Base-by-base conservation (phyloP, 495 filamentous ascomycete species). In the Aspergillus saccharolyticus region DNA sequence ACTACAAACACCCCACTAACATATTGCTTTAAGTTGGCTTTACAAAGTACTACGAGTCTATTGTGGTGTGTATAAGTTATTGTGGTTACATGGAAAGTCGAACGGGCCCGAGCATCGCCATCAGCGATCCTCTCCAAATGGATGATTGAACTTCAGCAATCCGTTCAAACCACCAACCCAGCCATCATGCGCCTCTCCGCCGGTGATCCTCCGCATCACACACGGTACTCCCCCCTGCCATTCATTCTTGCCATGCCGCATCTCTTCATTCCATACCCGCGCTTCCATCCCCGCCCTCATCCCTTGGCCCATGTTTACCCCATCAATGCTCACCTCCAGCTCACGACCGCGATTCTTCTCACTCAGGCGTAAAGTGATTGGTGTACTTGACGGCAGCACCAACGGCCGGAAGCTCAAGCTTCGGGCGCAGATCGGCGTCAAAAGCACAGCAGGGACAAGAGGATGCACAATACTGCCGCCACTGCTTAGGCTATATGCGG, bases 101-200 rank as follows among this genome's bases (percentile, higher is more conserved):
- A 8, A 39, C 14, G 12, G 10, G n/a, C n/a, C 14, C 33, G 10
- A 39, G 12, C 33, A 39, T 2, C 7, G 33, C 10, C 33, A 39
- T 63, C 59, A 68, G 19, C 62, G 62, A 54, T 86, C 79, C 66
- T 96, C 90, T 0, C 94, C 94, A 77, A 98, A 97, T 3, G 95
- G 91, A 75, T 96, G 88, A 69, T 98, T 98, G 64, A 97, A 98
- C 75, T 98, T 98, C 64, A 98, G 75, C 63, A 97, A 67, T 49
- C 89, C 89, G 72, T 97, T 97, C 71, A 98, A 71, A 7, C 95
- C 94, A 1, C 93, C 94, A 16, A 98, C 94, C 95, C 95, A 98
- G 15, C 90, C 89, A 69, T 97, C 94, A 60, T 86, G 84, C 20
- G 79, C 73, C 60, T 88, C 86, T 9, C 73, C 73, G 2, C 83